Evolutionary conservation across 2,329 filamentous ascomycete species (phyloP), one percentile per base, ranked within the genome.

Genomic region (Hymenoscyphus scutula): DNA sequence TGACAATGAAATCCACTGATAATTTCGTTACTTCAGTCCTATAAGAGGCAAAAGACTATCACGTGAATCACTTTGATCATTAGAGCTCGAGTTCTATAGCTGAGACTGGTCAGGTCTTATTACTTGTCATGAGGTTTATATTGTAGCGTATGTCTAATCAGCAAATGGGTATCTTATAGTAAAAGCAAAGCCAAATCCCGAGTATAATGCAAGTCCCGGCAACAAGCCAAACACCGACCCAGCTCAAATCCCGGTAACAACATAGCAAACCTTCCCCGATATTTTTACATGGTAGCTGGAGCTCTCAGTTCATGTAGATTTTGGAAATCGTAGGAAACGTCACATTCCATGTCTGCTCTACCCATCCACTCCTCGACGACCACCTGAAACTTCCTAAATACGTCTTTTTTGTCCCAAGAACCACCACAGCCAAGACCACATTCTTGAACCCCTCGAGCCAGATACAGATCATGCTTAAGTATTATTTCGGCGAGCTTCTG

Each of bases 141-240:
- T 54, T 54, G 25, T 13, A 54, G 11, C 17, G 25, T 4, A 29
- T 8, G 15, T 54, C 55, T 45, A 37, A 23, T 27, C 32, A 63
- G 68, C 69, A 70, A 67, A 67, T 67, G 67, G 68, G 66, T 70
- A 70, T 71, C 66, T 62, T 59, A 45, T 60, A 67, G 65, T 65
- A 61, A 54, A 61, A 56, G n/a, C 59, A 61, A 62, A 68, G 61
- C 56, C 13, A 59, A 64, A 67, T 61, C 55, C 65, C 61, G 66
- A 56, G 62, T 30, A 27, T n/a, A 38, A 65, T 65, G 60, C 60
- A 65, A 61, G 27, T 10, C 55, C 55, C 32, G 25, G 34, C 29
- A 56, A 56, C 27, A 37, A 15, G 29, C 53, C 45, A 51, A 51
- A 51, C 45, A 51, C 45, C 45, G 45, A 51, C 10, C 23, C 2